These are phyloP conservation scores for Begonia masoniana DNA, from an alignment of 306 rosid genomes.

Conservation along the genomic window DNA sequence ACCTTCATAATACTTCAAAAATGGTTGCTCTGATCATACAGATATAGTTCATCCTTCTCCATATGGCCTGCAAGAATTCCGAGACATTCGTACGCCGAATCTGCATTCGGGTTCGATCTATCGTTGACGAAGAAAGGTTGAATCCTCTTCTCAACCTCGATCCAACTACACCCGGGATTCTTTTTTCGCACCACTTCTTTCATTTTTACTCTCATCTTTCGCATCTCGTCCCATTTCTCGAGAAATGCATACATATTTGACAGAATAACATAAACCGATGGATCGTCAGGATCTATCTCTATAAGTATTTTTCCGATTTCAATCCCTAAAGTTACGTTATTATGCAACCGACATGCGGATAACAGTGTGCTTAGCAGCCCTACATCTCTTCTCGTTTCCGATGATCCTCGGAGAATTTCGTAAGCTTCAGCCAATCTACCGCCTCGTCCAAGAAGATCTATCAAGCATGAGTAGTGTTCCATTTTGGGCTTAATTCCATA, in stretches of 20 bases:
- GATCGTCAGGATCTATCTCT: constrained; percentile 50
- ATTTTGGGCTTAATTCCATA: constrained; percentile 42
- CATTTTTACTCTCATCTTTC: constrained; percentile 52
- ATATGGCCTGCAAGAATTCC: constrained; percentile 39
- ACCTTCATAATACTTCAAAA: too few relatives aligned
- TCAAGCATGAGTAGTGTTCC: constrained; percentile 72
- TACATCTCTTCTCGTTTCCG: constrained; percentile 36
- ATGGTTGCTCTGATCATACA: neutral
- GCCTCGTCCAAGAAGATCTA: constrained; percentile 80
- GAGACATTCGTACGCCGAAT: constrained; percentile 39
- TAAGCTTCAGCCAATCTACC: constrained; percentile 69
- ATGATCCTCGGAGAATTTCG: constrained; percentile 39
- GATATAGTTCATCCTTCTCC: constrained; percentile 29
- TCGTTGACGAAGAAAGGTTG: constrained; percentile 57
- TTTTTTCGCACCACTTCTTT: constrained; percentile 61
- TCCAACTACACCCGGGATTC: constrained; percentile 81
- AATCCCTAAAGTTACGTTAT: constrained; percentile 40
- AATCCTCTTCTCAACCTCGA: constrained; percentile 49
- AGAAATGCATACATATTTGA: constrained; percentile 58
- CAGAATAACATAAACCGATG: constrained; percentile 42
- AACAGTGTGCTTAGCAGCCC: constrained; percentile 57
- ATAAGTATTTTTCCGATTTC: constrained; percentile 37
- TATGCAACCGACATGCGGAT: constrained; percentile 50
- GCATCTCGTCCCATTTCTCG: constrained; percentile 52
- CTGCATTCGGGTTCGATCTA: constrained; percentile 37